Conservation (phyloP, 2,329 filamentous ascomycete species). For the Phaeosphaeria sp. region DNA sequence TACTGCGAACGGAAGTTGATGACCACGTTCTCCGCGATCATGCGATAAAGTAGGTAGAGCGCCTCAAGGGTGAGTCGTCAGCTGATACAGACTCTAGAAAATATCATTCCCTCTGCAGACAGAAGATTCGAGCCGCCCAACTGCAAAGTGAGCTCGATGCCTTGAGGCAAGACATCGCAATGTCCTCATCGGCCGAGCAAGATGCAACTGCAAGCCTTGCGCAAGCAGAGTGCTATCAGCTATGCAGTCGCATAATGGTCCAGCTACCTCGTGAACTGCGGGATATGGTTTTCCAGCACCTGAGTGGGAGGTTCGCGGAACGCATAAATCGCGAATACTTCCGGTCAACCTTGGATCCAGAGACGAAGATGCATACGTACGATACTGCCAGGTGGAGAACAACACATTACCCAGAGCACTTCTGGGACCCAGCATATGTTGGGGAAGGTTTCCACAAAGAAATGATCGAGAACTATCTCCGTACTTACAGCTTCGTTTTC, state of each 20-base stretch:
- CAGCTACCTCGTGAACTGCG: conserved; percentile 21
- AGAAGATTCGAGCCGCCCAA: conserved; percentile 5
- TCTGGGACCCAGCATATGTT: conserved; percentile 18
- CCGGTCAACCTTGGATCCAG: conserved; percentile 23
- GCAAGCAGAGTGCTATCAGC: conserved; percentile 18
- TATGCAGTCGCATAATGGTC: conserved; percentile 12
- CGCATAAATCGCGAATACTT: conserved; percentile 28
- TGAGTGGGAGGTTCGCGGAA: conserved; percentile 15
- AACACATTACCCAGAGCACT: conserved; percentile 22
- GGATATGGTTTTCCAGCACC: conserved; percentile 26
- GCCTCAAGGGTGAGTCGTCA: not conserved
- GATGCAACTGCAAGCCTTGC: conserved; percentile 14
- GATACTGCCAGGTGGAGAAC: conserved; percentile 25
- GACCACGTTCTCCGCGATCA: not conserved
- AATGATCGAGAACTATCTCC: conserved; percentile 25
- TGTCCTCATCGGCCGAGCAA: conserved; percentile 8
- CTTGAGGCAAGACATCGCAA: conserved; percentile 11
- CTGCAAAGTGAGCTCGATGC: conserved; percentile 11
- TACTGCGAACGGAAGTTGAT: not conserved
- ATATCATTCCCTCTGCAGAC: conserved; percentile 1
- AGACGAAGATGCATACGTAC: conserved; percentile 21
- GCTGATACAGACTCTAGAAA: conserved; percentile 3
- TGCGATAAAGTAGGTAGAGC: not conserved
- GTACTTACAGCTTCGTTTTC: conserved; percentile 26
- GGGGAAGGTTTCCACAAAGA: conserved; percentile 13